Evolutionary conservation across 306 rosid species (phyloP), one percentile per base, ranked within the genome.

Genomic region (Oemleria cerasiformis): DNA sequence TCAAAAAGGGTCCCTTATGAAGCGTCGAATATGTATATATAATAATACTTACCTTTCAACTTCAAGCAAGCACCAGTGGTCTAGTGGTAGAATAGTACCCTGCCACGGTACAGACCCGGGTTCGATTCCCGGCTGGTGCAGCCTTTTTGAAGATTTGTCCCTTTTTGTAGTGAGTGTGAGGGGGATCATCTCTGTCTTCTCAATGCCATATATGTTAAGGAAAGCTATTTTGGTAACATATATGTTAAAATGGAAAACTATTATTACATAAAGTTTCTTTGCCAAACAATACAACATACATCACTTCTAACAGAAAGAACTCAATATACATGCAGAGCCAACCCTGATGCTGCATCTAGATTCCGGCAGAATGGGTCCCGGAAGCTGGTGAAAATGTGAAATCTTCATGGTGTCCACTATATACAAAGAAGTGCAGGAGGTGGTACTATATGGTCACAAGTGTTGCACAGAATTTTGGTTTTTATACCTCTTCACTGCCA

Each of bases 21-120:
- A 25, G n/a, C n/a, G n/a, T n/a, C n/a, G n/a, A n/a, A n/a, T n/a
- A n/a, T n/a, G n/a, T n/a, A n/a, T n/a, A n/a, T n/a, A n/a, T n/a
- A n/a, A n/a, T n/a, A n/a, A n/a, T n/a, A n/a, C n/a, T n/a, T n/a
- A n/a, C n/a, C n/a, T n/a, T n/a, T n/a, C 30, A 25, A 2, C 30
- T 25, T 25, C 45, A 38, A 16, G 5, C 10, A 16, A 44, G 89
- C 93, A 88, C 92, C 97, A 90, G 92, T 88, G 97, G 96, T 90
- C 96, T 90, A 87, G 96, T 88, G 97, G 97, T 88, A 90, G 97
- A 87, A 87, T 92, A 90, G 92, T 87, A 81, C 92, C 89, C 92
- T 90, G 85, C 87, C 83, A 77, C 85, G 83, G 80, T 74, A 80
- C 80, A 84, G 85, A 77, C 87, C 85, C 83, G 83, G 87, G 83